Base-by-base conservation (phyloP, 202 grass and related monocot species). In the Zoysia matrella region DNA sequence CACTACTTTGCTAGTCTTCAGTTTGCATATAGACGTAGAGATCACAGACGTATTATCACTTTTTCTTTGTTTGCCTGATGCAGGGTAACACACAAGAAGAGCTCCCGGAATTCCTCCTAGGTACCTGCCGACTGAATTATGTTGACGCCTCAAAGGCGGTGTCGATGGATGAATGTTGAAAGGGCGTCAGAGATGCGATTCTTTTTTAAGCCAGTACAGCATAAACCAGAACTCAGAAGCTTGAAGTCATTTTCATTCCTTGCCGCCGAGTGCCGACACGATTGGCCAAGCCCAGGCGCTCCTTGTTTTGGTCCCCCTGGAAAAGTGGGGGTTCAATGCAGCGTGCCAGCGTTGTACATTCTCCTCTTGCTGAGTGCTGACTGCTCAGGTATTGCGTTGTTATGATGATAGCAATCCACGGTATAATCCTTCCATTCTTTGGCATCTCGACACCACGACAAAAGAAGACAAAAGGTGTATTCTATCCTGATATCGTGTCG, bases 91-190 rank as follows among this genome's bases (percentile, higher is more conserved):
- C n/a, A n/a, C n/a, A n/a, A n/a, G n/a, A n/a, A n/a, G n/a, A n/a
- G n/a, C n/a, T n/a, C n/a, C n/a, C n/a, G n/a, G n/a, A 93, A 65
- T 86, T 91, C 69, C 88, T 93, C 52, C 81, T 96, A 4, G 93
- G 93, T 46, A 96, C 93, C 36, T 93, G 93, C 78, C 76, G 93
- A 44, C 73, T 96, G 80, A 93, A 93, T 80, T 87, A 91, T 71
- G 77, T 96, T 22, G 93, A 96, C 76, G 90, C 93, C 73, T 79
- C 93, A 22, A 96, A 91, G 83, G 83, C 93, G 14, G 84, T 93
- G 47, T 83, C 93, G 3, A 84, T 96, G 65, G 86, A 93, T 48
- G 88, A 90, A 66, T 90, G 84, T 75, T 87, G 58, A 50, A 67
- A 67, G 60, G 52, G 36, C 50, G 44, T 47, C 55, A 50, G 47